Evolutionary conservation across 768 basidiomycete species (phyloP), one percentile per base, ranked within the genome.

Genomic region (Chiua virens): DNA sequence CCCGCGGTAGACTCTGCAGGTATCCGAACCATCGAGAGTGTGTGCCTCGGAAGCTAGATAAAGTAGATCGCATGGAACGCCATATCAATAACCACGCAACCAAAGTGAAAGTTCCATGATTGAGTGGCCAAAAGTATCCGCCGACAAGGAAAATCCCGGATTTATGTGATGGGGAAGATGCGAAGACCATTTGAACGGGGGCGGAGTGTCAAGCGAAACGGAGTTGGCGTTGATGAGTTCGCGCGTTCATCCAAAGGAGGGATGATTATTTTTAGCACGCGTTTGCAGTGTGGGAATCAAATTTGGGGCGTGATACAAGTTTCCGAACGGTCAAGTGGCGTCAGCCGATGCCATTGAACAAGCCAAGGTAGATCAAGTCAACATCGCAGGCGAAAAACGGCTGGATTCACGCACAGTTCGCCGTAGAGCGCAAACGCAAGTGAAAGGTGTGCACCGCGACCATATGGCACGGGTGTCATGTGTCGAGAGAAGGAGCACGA

Each of bases 1-100:
- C 63, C 38, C 61, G 52, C n/a, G 86, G 83, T 7, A 90, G 71
- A 11, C 82, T 82, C 56, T 85, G 79, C 6, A 90, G 62, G 67
- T 89, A 90, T 40, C 77, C 80, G 56, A 67, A 74, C 85, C 86
- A 90, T 38, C 71, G 72, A 9, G 87, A 89, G 22, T 49, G 46
- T 41, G 63, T 39, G 32, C 78, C 80, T 47, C 64, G 71, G 42
- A 82, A 61, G 50, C 86, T 88, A 54, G 56, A 51, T 48, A 52
- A 59, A 44, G 28, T 42, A 23, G 59, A 46, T 55, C 30, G 35
- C 21, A 30, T 53, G 37, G 44, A 53, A 47, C 46, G 46, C 23
- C 30, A 15, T 15, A 53, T 36, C 52, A 47, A 27, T 43, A 28
- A 37, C 25, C 8, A 42, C 18, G 23, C n/a, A 43, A 41, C n/a